Evolutionary conservation across 352 stramenopile genomes (phyloP).

Genomic region (Pythium volutum): DNA sequence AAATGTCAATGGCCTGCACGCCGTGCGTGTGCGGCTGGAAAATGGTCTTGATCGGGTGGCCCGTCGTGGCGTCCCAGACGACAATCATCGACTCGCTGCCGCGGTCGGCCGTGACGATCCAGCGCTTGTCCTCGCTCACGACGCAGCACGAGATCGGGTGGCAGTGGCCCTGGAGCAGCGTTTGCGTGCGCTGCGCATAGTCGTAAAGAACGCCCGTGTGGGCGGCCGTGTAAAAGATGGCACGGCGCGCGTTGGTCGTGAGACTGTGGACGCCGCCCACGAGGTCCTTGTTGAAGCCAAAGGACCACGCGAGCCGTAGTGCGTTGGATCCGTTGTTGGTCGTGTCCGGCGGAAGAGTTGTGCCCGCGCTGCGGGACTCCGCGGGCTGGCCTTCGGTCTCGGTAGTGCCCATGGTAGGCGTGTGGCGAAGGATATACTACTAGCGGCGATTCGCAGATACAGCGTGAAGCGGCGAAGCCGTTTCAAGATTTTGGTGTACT

Average conservation of each 20-base stretch:
- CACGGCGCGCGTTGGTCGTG: slow-evolving; percentile 55
- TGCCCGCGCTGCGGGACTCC: neutral
- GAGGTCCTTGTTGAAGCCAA: slow-evolving; percentile 92
- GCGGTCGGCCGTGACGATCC: slow-evolving; percentile 89
- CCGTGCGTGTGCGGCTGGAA: slow-evolving; percentile 80
- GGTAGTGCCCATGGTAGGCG: neutral
- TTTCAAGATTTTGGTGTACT: slow-evolving; percentile 4
- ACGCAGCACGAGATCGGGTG: slow-evolving; percentile 88
- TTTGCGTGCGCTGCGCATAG: slow-evolving; percentile 82
- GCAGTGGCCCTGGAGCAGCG: slow-evolving; percentile 89
- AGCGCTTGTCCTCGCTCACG: slow-evolving; percentile 91
- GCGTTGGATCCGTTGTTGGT: slow-evolving; percentile 44
- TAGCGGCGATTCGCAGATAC: no score
- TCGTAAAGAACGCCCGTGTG: slow-evolving; percentile 94
- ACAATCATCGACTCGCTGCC: slow-evolving; percentile 90
- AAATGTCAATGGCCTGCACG: slow-evolving; percentile 88
- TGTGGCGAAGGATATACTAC: no score
- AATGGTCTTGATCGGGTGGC: slow-evolving; percentile 90
- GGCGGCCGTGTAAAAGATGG: slow-evolving; percentile 89
- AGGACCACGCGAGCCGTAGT: slow-evolving; percentile 78
- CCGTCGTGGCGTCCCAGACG: slow-evolving; percentile 85
- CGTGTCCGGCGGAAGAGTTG: neutral
- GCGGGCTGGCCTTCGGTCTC: neutral
- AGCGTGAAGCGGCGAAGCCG: neutral
- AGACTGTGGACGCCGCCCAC: slow-evolving; percentile 87